These are phyloP conservation scores for Oryza punctata DNA, from an alignment of 176 grass and related monocot species.

Conservation along the genomic window DNA sequence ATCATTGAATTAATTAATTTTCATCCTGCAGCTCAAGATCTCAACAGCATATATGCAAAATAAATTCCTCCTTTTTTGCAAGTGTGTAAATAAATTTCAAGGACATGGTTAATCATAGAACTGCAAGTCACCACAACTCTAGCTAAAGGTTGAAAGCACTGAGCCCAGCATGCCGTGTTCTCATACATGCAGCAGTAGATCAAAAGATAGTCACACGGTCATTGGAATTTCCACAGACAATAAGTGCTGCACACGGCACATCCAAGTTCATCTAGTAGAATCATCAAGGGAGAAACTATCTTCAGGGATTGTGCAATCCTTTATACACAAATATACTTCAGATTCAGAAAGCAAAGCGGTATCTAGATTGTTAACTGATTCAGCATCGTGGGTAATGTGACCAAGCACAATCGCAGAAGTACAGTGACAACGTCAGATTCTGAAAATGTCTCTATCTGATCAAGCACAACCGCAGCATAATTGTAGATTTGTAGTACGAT, in stretches of 20 bases:
- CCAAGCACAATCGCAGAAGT: neutral
- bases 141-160: slow-evolving; percentile 4
- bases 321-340: neutral
- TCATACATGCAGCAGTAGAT: neutral
- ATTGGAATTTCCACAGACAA: neutral
- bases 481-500: neutral
- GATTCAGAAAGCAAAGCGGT: neutral
- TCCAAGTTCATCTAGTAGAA: neutral
- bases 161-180: neutral
- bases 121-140: neutral
- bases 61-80: neutral
- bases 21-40: neutral
- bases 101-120: neutral
- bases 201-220: neutral
- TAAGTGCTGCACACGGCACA: neutral
- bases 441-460: neutral
- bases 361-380: neutral
- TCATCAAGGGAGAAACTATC: neutral
- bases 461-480: too few species aligned
- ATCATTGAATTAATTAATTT: neutral
- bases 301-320: neutral
- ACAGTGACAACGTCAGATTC: neutral
- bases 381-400: neutral
- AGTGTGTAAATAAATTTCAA: slow-evolving; percentile 1
- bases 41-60: neutral